phyloP scores from a whole-genome alignment of 2,329 filamentous ascomycete genomes.

The Trichoderma lentiforme region DNA sequence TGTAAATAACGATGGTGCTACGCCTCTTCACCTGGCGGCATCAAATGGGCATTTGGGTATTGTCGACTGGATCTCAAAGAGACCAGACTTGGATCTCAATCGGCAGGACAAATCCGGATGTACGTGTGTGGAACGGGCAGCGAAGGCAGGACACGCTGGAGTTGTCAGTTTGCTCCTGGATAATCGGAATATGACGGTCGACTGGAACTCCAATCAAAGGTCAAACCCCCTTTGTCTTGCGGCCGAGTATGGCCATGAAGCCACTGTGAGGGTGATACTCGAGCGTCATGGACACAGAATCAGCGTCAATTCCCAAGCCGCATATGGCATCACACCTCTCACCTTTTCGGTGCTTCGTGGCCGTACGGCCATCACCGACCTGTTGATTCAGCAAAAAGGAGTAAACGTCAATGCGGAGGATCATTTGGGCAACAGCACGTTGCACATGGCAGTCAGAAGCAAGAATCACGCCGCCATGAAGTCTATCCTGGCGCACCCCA shows the following conservation, averaged over 20 bases:
- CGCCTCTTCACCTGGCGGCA: conserved; percentile 1
- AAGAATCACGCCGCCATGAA: not conserved
- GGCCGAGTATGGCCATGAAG: not conserved
- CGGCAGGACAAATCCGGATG: not conserved
- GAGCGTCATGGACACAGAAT: not conserved
- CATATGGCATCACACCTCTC: not conserved
- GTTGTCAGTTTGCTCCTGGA: not conserved
- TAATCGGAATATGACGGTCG: not conserved
- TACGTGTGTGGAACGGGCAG: not conserved
- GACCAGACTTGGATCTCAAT: not conserved
- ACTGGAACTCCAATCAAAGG: not conserved
- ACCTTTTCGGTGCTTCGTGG: not conserved
- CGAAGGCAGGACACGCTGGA: not conserved
- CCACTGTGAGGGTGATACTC: not conserved
- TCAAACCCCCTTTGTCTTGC: not conserved
- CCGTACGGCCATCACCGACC: not conserved
- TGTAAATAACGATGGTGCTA: not conserved
- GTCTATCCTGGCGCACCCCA: not conserved
- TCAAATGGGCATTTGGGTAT: not conserved
- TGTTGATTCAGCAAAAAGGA: not conserved
- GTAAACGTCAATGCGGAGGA: not conserved
- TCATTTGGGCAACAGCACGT: not conserved
- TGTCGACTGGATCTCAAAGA: not conserved
- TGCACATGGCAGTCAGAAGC: not conserved
- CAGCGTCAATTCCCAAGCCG: not conserved